Evolutionary conservation across 176 grass and related monocot species (phyloP), one percentile per base, ranked within the genome.

Genomic region (Aegilops tauschii): DNA sequence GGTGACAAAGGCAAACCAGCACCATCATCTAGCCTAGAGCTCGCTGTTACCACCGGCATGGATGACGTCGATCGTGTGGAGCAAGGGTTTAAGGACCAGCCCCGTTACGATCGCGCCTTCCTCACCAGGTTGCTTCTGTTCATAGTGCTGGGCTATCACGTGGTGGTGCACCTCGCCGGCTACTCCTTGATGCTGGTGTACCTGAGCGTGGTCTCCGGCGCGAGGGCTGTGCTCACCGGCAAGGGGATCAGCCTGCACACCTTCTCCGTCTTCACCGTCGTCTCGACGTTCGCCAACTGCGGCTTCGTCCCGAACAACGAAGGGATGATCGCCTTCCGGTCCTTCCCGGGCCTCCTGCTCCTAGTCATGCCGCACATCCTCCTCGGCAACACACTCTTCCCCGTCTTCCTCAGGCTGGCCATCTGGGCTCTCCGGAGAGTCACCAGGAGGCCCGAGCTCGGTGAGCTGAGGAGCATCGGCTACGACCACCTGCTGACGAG

Each of bases 301-400:
- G 91, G 96, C 12, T 98, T 98, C 67, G 17, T 95, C 61, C 84
- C 91, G 11, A 98, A 84, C 4, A 95, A 95, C 77, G 88, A 98
- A 50, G 92, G 87, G 74, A 98, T 98, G 93, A 28, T 75, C 5
- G 83, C 87, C 34, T 98, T 98, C 85, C 90, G 27, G 75, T 56
- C 76, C 8, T 85, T 40, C 88, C 89, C 95, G 0, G 91, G 91
- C 13, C 86, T 98, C 49, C 92, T 98, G 28, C 89, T 98, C 29
- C 77, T 95, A 4, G 72, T 93, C 47, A 16, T 74, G 35, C 73
- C 44, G 0, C 95, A 95, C 66, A 44, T 92, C 25, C 88, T 98
- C 65, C 79, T 89, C 49, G 93, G 95, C 1, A 98, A 93, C 86
- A 95, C 91, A 8, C 47, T 98, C 87, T 98, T 91, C 88, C 85